Evolutionary conservation across 805 yeast genomes (phyloP).

Genomic region (Candida andamanensis): DNA sequence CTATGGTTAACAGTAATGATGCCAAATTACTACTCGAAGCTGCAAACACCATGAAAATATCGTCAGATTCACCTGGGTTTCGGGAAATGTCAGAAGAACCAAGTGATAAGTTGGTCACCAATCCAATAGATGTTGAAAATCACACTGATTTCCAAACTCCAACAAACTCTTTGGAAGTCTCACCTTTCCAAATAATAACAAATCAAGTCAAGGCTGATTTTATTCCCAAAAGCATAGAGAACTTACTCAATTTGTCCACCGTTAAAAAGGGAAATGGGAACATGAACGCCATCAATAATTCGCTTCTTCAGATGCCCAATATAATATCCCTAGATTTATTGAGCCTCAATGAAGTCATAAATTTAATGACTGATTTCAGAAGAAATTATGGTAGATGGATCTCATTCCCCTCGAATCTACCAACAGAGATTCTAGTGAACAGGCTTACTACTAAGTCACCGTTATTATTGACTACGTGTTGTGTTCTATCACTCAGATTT

Average conservation of each 20-base stretch:
- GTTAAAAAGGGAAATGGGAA: too few relatives aligned
- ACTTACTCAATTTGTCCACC: slow-evolving; percentile 18
- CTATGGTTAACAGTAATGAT: slow-evolving; percentile 11
- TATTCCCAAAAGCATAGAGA: slow-evolving; percentile 33
- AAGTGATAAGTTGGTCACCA: slow-evolving; percentile 3
- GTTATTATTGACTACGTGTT: slow-evolving; percentile 60
- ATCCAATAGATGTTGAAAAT: slow-evolving; percentile 19
- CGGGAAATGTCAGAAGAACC: neutral
- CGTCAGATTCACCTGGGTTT: slow-evolving; percentile 4
- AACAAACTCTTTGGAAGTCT: slow-evolving; percentile 29
- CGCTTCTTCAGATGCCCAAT: slow-evolving; percentile 30
- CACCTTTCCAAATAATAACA: slow-evolving; percentile 42
- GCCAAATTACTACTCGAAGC: slow-evolving; percentile 23
- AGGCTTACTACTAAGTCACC: slow-evolving; percentile 50
- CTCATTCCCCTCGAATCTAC: slow-evolving; percentile 53
- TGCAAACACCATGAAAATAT: slow-evolving; percentile 20
- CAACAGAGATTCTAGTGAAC: slow-evolving; percentile 46
- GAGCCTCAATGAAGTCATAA: slow-evolving; percentile 41
- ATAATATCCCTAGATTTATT: slow-evolving; percentile 48
- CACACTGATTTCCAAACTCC: slow-evolving; percentile 23
- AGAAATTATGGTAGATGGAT: slow-evolving; percentile 76
- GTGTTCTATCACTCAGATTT: slow-evolving; percentile 58
- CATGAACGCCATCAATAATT: neutral
- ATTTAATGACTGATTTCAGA: slow-evolving; percentile 52
- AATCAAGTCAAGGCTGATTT: slow-evolving; percentile 22